These are phyloP conservation scores for Backusella morwellensis DNA, from an alignment of 192 early-diverging fungal genomes.

Conservation along the genomic window DNA sequence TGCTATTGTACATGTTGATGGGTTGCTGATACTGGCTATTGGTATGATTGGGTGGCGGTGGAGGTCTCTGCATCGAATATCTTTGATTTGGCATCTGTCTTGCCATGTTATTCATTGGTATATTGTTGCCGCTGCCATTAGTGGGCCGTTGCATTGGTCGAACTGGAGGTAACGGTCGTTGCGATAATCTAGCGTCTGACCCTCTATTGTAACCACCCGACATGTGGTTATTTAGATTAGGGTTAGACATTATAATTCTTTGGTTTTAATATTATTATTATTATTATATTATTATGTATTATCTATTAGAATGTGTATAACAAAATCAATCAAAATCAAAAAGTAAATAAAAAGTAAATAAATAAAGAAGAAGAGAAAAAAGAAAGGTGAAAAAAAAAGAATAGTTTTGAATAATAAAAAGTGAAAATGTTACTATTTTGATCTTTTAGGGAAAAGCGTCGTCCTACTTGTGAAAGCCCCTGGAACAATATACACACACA, in stretches of 20 bases:
- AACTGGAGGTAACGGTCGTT: neutral
- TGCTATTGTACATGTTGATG: neutral
- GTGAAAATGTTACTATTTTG: slow-evolving; percentile 13
- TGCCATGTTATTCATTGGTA: neutral
- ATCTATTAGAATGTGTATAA: neutral
- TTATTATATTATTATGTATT: neutral
- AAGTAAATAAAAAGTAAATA: slow-evolving; percentile 1
- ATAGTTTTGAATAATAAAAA: neutral
- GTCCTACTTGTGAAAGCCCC: slow-evolving; percentile 2
- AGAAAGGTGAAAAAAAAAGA: neutral
- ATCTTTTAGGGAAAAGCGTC: slow-evolving; percentile 12
- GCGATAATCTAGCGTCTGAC: neutral
- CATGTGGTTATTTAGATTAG: neutral
- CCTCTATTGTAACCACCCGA: slow-evolving; percentile 4
- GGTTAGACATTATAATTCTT: slow-evolving; percentile 2
- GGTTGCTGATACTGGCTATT: neutral
- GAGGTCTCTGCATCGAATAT: slow-evolving; percentile 7
- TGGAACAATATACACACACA: slow-evolving; percentile 1
- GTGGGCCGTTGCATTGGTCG: neutral
- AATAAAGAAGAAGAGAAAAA: neutral
- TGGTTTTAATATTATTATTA: neutral
- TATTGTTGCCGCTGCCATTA: neutral
- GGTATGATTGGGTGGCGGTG: neutral
- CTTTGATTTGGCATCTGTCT: neutral
- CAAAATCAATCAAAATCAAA: neutral